These are phyloP conservation scores for Actinomortierella wolfii DNA, from an alignment of 371 early-diverging fungal genomes.

Conservation along the genomic window DNA sequence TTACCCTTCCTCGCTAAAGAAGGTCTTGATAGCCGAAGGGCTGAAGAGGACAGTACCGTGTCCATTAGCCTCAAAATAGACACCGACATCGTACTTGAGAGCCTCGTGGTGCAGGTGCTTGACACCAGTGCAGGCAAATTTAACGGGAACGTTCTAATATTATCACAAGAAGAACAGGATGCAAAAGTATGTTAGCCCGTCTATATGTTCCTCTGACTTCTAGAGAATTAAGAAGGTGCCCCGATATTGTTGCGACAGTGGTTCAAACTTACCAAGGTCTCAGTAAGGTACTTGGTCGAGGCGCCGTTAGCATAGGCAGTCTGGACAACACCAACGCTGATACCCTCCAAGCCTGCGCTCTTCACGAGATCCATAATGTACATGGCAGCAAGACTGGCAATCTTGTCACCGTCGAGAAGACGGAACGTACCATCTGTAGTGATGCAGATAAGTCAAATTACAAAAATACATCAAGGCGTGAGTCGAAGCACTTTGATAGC, in stretches of 20 bases:
- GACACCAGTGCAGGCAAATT: slow-evolving; percentile 97
- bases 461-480: background rate
- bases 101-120: slow-evolving; percentile 99
- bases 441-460: too few species aligned
- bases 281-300: slow-evolving; percentile 90
- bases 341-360: slow-evolving; percentile 72
- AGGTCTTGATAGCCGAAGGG: slow-evolving; percentile 74
- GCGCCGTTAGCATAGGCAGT: slow-evolving; percentile 99
- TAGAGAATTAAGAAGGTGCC: too few species aligned
- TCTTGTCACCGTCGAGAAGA: slow-evolving; percentile 98
- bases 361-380: slow-evolving; percentile 89
- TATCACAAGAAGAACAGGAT: background rate
- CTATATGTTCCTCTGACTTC: too few species aligned
- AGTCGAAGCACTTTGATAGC: too few species aligned
- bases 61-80: slow-evolving; percentile 99
- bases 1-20: slow-evolving; percentile 74
- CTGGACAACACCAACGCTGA: slow-evolving; percentile 97
- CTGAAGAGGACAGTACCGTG: slow-evolving; percentile 99
- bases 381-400: slow-evolving; percentile 91
- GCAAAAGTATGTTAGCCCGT: background rate
- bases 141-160: slow-evolving; percentile 85
- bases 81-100: slow-evolving; percentile 96
- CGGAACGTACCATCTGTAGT: slow-evolving; percentile 72
- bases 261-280: slow-evolving; percentile 68
- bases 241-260: too few species aligned